A percentile compares a stretch with the other conserved stretches of the same genome.
These are phyloP conservation scores for Basidiobolus meristosporus DNA, from an alignment of 371 early-diverging fungal genomes.

Conservation along the genomic window DNA sequence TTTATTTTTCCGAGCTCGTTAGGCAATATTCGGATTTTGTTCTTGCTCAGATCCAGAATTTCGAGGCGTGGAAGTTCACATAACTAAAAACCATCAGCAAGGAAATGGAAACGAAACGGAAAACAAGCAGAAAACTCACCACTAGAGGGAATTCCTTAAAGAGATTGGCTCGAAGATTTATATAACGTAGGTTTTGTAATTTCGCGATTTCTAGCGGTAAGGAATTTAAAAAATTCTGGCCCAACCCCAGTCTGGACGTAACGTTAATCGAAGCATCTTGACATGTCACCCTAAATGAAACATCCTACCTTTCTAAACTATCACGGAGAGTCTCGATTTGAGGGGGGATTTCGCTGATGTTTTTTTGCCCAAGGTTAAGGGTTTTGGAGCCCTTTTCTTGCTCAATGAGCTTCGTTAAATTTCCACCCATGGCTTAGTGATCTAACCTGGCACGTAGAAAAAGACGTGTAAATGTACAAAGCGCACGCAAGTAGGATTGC, in stretches of 20 bases:
- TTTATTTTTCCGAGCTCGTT: conserved; percentile 8
- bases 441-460: too few relatives aligned
- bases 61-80: conserved; percentile 8
- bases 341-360: not conserved
- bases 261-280: not conserved
- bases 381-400: not conserved
- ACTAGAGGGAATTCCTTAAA: conserved; percentile 11
- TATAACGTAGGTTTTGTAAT: conserved; percentile 9
- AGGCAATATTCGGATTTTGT: conserved; percentile 13
- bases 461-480: too few relatives aligned
- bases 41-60: conserved; percentile 12
- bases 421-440: not conserved
- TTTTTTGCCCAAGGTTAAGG: not conserved
- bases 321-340: not conserved
- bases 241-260: conserved; percentile 12
- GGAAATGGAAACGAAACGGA: not conserved
- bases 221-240: conserved; percentile 9
- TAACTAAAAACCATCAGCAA: conserved; percentile 3
- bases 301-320: not conserved
- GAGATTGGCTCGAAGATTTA: conserved; percentile 13
- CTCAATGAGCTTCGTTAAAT: not conserved
- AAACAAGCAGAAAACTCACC: conserved; percentile 3
- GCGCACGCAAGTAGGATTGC: too few relatives aligned
- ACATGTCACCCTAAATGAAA: not conserved
- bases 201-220: conserved; percentile 8